Evolutionary conservation across 495 filamentous ascomycete genomes (phyloP), one percentile per base, ranked within the genome.

Genomic region (Penicillium taxi): DNA sequence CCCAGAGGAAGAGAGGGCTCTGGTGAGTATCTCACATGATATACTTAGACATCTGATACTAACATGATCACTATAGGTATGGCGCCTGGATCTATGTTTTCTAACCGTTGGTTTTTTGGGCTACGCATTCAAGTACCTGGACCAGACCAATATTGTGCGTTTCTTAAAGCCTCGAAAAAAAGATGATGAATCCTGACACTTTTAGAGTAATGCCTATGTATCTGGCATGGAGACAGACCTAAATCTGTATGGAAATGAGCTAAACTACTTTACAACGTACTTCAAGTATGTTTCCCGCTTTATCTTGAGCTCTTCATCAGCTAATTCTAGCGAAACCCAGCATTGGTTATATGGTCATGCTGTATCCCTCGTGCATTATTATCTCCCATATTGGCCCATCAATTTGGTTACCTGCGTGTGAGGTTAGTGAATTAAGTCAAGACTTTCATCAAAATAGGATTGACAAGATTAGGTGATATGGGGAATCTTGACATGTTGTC

Each of bases 201-300:
- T 16, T 0, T 13, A 44, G 56, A 54, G 55, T 44, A 50, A 45
- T 33, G 47, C 47, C 2, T 50, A 50, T 29, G 47, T 50, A 1
- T 42, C 42, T 7, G 42, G 47, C 9, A 50, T 50, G 47, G 26
- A 50, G 16, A 33, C 29, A 9, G 42, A 50, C 18, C 23, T 50
- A 26, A 39, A 48, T 6, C 56, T 70, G 19, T 35, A 56, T 24
- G 61, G 62, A 35, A 70, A 70, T 45, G 51, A 70, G 51, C 52
- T 64, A 19, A 55, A 63, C 26, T 55, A 64, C 18, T 59, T 66
- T 11, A 60, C 63, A 15, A 67, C 64, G 7, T 49, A 62, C 21
- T 67, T 65, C 50, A 45, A 42, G 47, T 45, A 20, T 17, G 47
- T 38, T 7, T 16, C 18, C 9, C 13, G 1, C 3, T 21, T 4